Base-by-base conservation (phyloP, 2,329 filamentous ascomycete genomes). In the Emergomyces africanus region DNA sequence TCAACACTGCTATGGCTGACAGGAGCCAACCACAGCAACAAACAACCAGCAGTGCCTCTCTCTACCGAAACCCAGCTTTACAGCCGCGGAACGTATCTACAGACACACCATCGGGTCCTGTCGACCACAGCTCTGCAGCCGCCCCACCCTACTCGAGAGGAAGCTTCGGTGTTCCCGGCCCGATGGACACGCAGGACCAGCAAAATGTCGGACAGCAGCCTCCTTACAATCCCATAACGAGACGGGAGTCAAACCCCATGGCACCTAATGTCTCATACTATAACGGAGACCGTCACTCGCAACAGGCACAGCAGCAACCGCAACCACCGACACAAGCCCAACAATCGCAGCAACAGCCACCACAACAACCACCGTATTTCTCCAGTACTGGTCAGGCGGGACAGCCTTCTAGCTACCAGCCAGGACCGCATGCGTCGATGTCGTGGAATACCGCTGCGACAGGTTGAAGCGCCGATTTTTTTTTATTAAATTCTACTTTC, bases 41-140 rank as follows among this genome's bases (percentile, higher is more conserved):
- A 18, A 69, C 71, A 46, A 56, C 54, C 41, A 49, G 53, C 61
- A 71, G 69, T 57, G 67, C 68, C 1, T 67, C 69, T 2, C 68
- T 71, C 12, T 75, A 75, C 59, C 70, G 73, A 54, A 75, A 72
- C 46, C 70, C 71, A 3, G 73, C 72, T 9, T 69, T 75, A 28
- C 71, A 72, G 14, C 72, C 70, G 25, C 70, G 73, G 48, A 72
- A 67, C 57, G 67, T 72, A 42, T 66, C 70, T 8, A 69, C 72
- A 14, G 73, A 75, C 51, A 69, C 69, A 1, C 70, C 73, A 1
- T 70, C 73, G 14, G 72, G 72, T 2, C 69, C 71, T 1, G 70
- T 74, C 58, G 72, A 74, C 57, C 68, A 72, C 3, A 64, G 72
- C 6, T 72, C 71, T 0, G 68, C 71, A 0, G 68, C 62, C 23